Evolutionary conservation across 306 rosid genomes (phyloP).

Genomic region (Dryas drummondii): DNA sequence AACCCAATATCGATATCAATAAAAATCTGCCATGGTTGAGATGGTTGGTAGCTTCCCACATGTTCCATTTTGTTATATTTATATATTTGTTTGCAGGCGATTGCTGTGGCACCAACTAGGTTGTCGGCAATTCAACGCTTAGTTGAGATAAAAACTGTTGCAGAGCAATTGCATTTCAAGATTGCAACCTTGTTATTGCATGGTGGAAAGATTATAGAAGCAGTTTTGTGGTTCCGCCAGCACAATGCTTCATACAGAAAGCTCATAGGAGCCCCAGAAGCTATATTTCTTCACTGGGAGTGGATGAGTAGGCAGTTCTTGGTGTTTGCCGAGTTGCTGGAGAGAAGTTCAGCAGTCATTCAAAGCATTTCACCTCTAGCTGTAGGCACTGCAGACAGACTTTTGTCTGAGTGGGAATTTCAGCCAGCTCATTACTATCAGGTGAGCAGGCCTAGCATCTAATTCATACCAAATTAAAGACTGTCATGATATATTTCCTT

Average conservation of each 20-base stretch:
- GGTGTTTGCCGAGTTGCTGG: conserved; percentile 91
- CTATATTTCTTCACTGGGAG: conserved; percentile 86
- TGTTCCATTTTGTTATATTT: conserved; percentile 8
- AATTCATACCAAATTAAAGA: background rate
- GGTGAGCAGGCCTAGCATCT: conserved; percentile 41
- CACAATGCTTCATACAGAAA: conserved; percentile 71
- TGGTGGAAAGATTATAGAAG: conserved; percentile 86
- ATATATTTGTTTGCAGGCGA: conserved; percentile 52
- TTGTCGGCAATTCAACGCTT: conserved; percentile 72
- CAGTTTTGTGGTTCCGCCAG: conserved; percentile 78
- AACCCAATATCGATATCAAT: background rate
- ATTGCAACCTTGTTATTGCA: conserved; percentile 84
- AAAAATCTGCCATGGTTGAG: background rate
- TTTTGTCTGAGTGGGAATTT: conserved; percentile 81
- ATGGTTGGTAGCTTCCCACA: conserved; percentile 1
- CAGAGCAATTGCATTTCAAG: conserved; percentile 88
- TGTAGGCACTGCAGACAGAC: conserved; percentile 50
- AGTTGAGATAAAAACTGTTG: conserved; percentile 76
- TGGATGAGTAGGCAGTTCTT: conserved; percentile 95
- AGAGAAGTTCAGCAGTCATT: conserved; percentile 62
- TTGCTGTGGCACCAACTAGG: conserved; percentile 69
- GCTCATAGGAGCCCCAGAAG: conserved; percentile 78
- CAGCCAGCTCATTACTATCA: conserved; percentile 85
- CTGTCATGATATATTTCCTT: background rate
- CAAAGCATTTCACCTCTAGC: conserved; percentile 50